These are phyloP conservation scores for Metarhizium sp. DNA, from an alignment of 2,329 filamentous ascomycete species.

Conservation along the genomic window DNA sequence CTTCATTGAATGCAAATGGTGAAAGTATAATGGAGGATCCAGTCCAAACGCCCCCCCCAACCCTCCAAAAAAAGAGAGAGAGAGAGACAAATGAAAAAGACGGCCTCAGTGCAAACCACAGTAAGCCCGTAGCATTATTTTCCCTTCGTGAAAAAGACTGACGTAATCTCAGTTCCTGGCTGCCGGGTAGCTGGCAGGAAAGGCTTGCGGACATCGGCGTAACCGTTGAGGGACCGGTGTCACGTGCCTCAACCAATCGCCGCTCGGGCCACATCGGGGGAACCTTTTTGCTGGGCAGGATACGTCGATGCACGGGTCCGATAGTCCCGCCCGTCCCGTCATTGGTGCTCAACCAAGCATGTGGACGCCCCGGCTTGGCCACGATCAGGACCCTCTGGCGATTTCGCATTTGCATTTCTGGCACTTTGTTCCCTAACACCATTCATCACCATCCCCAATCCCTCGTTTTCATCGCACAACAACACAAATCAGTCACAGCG, in stretches of 20 bases:
- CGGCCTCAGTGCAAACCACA: no score
- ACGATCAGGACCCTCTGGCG: neutral
- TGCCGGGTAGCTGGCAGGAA: neutral
- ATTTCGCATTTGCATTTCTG: neutral
- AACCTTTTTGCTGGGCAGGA: neutral
- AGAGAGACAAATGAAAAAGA: no score
- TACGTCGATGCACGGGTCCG: neutral
- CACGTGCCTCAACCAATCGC: neutral
- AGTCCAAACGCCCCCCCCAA: no score
- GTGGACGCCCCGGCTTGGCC: neutral
- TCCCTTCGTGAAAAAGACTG: no score
- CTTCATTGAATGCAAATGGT: no score
- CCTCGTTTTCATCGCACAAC: neutral
- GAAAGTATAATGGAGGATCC: no score
- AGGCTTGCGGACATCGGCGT: neutral
- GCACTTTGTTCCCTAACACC: neutral
- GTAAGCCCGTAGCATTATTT: no score
- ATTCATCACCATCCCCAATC: neutral
- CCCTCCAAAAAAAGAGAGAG: no score
- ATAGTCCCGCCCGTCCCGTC: slow-evolving; percentile 1
- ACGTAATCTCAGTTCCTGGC: no score
- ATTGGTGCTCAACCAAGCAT: slow-evolving; percentile 4
- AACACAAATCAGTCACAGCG: neutral
- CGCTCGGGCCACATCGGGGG: neutral
- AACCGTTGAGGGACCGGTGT: neutral